These are phyloP conservation scores for Vaccinium corymbosum DNA, from an alignment of 148 eudicot genomes.

Conservation along the genomic window DNA sequence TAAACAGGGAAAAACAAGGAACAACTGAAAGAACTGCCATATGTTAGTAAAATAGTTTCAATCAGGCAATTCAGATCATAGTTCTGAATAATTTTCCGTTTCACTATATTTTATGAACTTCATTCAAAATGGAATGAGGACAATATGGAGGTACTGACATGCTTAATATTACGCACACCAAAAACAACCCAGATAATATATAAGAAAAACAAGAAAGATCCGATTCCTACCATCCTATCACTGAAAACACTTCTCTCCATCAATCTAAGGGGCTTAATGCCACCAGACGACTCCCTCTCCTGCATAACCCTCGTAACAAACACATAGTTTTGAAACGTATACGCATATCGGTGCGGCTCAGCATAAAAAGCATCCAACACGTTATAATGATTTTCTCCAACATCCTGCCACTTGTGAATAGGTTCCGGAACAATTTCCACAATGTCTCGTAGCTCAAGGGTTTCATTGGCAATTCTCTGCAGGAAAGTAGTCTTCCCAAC, in stretches of 20 bases:
- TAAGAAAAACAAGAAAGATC: not conserved
- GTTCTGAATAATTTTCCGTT: not conserved
- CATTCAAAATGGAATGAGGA: not conserved
- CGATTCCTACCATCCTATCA: conserved; percentile 77
- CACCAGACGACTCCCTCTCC: conserved; percentile 83
- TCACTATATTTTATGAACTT: not conserved
- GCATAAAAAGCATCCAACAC: conserved; percentile 88
- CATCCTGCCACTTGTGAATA: conserved; percentile 86
- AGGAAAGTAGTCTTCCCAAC: conserved; percentile 94
- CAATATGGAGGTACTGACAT: not conserved
- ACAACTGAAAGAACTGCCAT: not conserved
- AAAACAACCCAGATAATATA: not conserved
- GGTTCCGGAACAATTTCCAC: conserved; percentile 98
- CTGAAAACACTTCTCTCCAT: conserved; percentile 98
- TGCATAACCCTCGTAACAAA: conserved; percentile 97
- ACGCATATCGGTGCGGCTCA: conserved; percentile 89
- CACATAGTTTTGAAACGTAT: conserved; percentile 93
- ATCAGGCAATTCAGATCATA: not conserved
- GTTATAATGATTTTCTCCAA: conserved; percentile 88
- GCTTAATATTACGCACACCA: not conserved
- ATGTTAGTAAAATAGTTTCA: not conserved
- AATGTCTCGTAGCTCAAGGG: conserved; percentile 84
- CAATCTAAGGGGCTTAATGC: conserved; percentile 83
- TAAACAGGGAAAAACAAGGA: not conserved
- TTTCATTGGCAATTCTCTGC: conserved; percentile 93